These are phyloP conservation scores for Ophiostoma sp. DNA, from an alignment of 2,329 filamentous ascomycete genomes.

Conservation along the genomic window DNA sequence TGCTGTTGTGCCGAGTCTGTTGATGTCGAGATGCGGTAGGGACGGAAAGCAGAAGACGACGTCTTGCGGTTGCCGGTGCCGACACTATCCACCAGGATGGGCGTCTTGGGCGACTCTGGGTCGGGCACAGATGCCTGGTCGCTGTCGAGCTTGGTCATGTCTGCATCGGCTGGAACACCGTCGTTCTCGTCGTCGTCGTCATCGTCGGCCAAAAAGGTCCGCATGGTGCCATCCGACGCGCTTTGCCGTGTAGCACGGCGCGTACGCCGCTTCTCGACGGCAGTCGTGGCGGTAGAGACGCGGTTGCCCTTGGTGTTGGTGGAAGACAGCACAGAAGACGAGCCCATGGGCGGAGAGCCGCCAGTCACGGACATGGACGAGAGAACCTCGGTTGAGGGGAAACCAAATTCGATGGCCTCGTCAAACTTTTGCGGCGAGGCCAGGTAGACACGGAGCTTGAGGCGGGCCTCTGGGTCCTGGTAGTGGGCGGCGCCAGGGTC, in stretches of 20 bases:
- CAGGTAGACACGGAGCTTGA: slow-evolving; percentile 82
- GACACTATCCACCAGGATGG: slow-evolving; percentile 47
- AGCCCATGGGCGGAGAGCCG: slow-evolving; percentile 27
- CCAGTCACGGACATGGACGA: slow-evolving; percentile 35
- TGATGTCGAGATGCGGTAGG: slow-evolving; percentile 24
- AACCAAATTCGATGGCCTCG: slow-evolving; percentile 91
- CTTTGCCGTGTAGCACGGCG: neutral
- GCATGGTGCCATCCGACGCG: slow-evolving; percentile 4
- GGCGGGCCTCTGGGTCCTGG: slow-evolving; percentile 82
- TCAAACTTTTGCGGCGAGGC: slow-evolving; percentile 94
- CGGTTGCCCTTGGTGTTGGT: slow-evolving; percentile 4
- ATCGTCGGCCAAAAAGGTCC: slow-evolving; percentile 22
- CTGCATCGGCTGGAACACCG: slow-evolving; percentile 34
- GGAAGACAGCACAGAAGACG: neutral
- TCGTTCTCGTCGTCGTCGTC: slow-evolving; percentile 20
- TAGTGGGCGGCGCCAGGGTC: slow-evolving; percentile 80
- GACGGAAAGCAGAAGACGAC: slow-evolving; percentile 24
- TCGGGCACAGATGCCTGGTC: slow-evolving; percentile 58
- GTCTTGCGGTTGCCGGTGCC: neutral
- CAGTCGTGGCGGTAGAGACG: neutral
- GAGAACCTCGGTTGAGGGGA: slow-evolving; percentile 62
- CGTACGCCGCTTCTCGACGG: slow-evolving; percentile 3
- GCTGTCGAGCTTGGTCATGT: slow-evolving; percentile 57
- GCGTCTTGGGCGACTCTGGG: slow-evolving; percentile 61
- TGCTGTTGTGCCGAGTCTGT: neutral